Evolutionary conservation across 768 basidiomycete species (phyloP).

Genomic region (Ramaria sp.): DNA sequence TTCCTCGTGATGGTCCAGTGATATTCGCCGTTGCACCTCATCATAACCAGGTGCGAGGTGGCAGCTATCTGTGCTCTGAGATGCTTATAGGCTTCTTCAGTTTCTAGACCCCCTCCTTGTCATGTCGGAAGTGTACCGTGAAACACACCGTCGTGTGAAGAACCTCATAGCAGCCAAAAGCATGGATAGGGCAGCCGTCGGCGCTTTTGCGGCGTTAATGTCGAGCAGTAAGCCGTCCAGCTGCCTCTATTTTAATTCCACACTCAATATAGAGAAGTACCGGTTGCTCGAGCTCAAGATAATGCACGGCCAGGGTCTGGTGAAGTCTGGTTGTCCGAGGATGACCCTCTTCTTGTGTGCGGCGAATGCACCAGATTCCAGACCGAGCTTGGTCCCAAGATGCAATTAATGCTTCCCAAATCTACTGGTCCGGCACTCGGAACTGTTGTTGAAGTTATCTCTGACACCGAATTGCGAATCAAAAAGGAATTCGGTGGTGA

Average conservation of each 20-base stretch:
- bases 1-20: slow-evolving; percentile 81
- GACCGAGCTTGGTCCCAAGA: slow-evolving; percentile 60
- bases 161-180: slow-evolving; percentile 88
- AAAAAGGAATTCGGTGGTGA: slow-evolving; percentile 86
- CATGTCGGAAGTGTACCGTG: slow-evolving; percentile 74
- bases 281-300: slow-evolving; percentile 88
- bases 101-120: slow-evolving; percentile 88
- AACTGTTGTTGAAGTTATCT: slow-evolving; percentile 81
- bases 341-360: slow-evolving; percentile 72
- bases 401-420: slow-evolving; percentile 84
- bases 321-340: slow-evolving; percentile 52
- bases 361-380: slow-evolving; percentile 77
- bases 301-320: slow-evolving; percentile 69
- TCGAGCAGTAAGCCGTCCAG: slow-evolving; percentile 60
- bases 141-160: slow-evolving; percentile 70
- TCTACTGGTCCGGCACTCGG: slow-evolving; percentile 64
- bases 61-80: slow-evolving; percentile 3
- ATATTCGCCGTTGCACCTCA: slow-evolving; percentile 93
- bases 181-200: slow-evolving; percentile 69
- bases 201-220: slow-evolving; percentile 74
- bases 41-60: slow-evolving; percentile 60
- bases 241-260: slow-evolving; percentile 6
- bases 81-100: slow-evolving; percentile 28
- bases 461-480: slow-evolving; percentile 73
- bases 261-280: slow-evolving; percentile 42